Evolutionary conservation across 129 eudicot species (phyloP).

Genomic region (Oenanthe sinensis): DNA sequence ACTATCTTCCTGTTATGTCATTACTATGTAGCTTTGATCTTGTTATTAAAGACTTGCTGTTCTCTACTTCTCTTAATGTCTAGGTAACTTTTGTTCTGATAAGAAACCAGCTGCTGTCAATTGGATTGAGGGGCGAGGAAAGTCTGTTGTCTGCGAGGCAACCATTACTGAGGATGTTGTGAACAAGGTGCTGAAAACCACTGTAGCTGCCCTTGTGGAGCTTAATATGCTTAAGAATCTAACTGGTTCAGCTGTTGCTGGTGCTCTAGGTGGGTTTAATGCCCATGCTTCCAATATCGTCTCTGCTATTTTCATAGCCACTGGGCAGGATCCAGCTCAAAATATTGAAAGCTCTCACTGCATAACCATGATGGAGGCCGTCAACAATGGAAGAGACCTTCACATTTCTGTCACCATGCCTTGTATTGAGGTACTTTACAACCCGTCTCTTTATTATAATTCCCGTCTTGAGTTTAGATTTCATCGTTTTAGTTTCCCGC

Average conservation of each 20-base stretch:
- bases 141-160: conserved; percentile 68
- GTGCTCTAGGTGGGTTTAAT: conserved; percentile 73
- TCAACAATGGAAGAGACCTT: conserved; percentile 54
- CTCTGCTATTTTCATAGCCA: conserved; percentile 63
- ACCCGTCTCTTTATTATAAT: background rate
- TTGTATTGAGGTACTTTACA: conserved; percentile 50
- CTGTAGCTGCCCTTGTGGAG: conserved; percentile 61
- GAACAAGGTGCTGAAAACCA: conserved; percentile 59
- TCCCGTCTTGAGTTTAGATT: background rate
- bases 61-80: conserved; percentile 12
- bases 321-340: conserved; percentile 77
- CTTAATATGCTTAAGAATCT: conserved; percentile 80
- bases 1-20: background rate
- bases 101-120: conserved; percentile 65
- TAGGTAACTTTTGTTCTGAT: conserved; percentile 70
- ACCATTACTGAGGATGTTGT: conserved; percentile 53
- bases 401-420: conserved; percentile 75
- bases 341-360: conserved; percentile 72
- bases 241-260: conserved; percentile 72
- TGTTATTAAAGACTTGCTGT: background rate
- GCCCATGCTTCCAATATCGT: conserved; percentile 77
- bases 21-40: background rate
- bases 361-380: conserved; percentile 69
- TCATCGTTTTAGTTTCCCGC: background rate
- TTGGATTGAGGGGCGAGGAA: conserved; percentile 76